These are phyloP conservation scores for Pythium dissotocum DNA, from an alignment of 352 stramenopile genomes.

Conservation along the genomic window DNA sequence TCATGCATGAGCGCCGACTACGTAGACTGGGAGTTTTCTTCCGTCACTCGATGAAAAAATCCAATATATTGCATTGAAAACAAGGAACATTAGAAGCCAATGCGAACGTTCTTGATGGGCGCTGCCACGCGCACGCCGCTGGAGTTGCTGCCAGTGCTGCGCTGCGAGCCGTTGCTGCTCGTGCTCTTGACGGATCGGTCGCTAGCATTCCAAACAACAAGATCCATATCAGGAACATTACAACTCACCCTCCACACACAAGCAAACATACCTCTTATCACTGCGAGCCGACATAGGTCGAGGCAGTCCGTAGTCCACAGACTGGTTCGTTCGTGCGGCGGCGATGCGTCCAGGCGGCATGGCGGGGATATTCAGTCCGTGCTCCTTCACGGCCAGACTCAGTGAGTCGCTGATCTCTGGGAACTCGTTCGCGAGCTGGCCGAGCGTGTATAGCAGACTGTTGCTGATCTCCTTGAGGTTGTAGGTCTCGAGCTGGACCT, in stretches of 20 bases:
- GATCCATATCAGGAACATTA: conserved; percentile 5
- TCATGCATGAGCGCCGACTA: background rate
- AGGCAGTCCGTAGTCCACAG: conserved; percentile 35
- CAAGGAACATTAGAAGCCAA: conserved; percentile 44
- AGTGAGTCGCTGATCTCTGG: conserved; percentile 90
- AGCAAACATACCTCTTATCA: conserved; percentile 58
- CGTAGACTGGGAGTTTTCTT: background rate
- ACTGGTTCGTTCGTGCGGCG: conserved; percentile 42
- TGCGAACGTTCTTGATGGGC: conserved; percentile 61
- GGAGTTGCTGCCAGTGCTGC: conserved; percentile 49
- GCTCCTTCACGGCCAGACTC: conserved; percentile 61
- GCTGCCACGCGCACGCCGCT: conserved; percentile 52
- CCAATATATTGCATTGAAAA: conserved; percentile 13
- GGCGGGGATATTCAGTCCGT: conserved; percentile 76
- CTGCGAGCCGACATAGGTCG: conserved; percentile 65
- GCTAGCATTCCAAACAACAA: conserved; percentile 22
- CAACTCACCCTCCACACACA: background rate
- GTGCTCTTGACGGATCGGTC: conserved; percentile 56
- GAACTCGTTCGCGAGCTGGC: conserved; percentile 93
- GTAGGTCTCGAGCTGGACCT: conserved; percentile 79
- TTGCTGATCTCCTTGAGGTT: conserved; percentile 82
- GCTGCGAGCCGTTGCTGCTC: conserved; percentile 51
- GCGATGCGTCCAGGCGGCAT: conserved; percentile 69
- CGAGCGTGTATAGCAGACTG: conserved; percentile 90
- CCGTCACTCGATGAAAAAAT: background rate